phyloP scores from a whole-genome alignment of 192 early-diverging fungal species.

The Endogone sp. region DNA sequence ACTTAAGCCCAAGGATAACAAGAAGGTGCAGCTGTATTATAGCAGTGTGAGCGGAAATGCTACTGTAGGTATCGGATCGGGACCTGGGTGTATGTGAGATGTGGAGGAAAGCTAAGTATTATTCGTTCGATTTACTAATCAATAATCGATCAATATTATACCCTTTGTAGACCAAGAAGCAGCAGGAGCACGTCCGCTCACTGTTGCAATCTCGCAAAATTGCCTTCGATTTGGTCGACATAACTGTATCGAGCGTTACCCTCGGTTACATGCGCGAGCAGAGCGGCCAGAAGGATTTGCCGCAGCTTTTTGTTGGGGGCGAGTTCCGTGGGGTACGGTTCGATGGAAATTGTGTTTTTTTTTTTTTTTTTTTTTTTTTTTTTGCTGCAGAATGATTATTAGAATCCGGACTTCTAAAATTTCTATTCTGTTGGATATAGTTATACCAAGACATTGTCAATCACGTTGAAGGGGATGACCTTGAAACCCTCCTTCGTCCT shows the following conservation, averaged over 20 bases:
- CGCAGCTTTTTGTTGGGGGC: constrained; percentile 44
- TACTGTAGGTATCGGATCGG: constrained; percentile 12
- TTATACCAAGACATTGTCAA: too few species aligned
- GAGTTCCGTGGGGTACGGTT: constrained; percentile 38
- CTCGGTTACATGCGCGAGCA: constrained; percentile 34
- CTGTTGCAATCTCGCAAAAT: constrained; percentile 32
- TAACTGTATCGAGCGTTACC: constrained; percentile 32
- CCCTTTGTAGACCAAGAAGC: constrained; percentile 32
- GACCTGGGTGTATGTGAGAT: neutral
- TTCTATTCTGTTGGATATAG: too few species aligned
- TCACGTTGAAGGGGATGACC: too few species aligned
- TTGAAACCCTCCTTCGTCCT: too few species aligned
- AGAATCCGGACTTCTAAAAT: too few species aligned
- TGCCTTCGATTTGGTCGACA: constrained; percentile 40
- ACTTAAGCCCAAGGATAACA: constrained; percentile 18
- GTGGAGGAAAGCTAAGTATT: neutral
- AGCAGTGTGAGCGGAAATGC: constrained; percentile 43
- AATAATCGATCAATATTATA: neutral
- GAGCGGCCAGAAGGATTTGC: constrained; percentile 36
- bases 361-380: too few species aligned
- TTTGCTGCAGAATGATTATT: too few species aligned
- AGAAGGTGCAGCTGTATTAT: constrained; percentile 40
- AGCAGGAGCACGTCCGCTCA: constrained; percentile 37
- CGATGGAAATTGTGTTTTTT: too few species aligned
- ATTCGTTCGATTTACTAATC: neutral